These are phyloP conservation scores for Grosmannia penicillata DNA, from an alignment of 2,329 filamentous ascomycete genomes.

Conservation along the genomic window DNA sequence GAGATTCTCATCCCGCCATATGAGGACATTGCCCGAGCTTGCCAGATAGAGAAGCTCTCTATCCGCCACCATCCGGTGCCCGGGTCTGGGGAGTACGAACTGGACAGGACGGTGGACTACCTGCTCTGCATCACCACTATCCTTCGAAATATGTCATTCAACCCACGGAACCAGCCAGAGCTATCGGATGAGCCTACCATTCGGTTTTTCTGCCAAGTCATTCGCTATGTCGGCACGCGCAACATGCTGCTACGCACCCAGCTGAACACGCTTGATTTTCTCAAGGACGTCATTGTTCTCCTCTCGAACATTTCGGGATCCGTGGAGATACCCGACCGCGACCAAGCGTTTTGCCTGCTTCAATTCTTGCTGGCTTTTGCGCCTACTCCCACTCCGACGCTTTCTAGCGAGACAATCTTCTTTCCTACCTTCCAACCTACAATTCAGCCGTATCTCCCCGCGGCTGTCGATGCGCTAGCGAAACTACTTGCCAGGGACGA, in stretches of 20 bases:
- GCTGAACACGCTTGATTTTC: constrained; percentile 81
- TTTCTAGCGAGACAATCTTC: constrained; percentile 43
- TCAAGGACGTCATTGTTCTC: constrained; percentile 86
- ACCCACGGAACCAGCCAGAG: constrained; percentile 54
- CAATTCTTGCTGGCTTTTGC: constrained; percentile 87
- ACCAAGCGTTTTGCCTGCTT: constrained; percentile 74
- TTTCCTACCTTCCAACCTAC: constrained; percentile 71
- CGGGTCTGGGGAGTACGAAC: constrained; percentile 62
- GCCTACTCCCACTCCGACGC: constrained; percentile 55
- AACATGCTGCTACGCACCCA: constrained; percentile 73
- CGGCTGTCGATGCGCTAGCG: constrained; percentile 78
- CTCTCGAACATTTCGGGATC: constrained; percentile 76
- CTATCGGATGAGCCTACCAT: constrained; percentile 67
- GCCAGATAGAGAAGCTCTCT: constrained; percentile 55
- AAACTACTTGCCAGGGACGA: constrained; percentile 89
- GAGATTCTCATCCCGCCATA: constrained; percentile 72
- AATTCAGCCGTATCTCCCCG: constrained; percentile 74
- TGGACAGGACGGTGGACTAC: constrained; percentile 75
- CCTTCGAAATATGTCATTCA: constrained; percentile 82
- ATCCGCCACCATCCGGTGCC: constrained; percentile 60
- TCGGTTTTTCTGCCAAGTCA: constrained; percentile 69
- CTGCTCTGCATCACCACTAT: constrained; percentile 87
- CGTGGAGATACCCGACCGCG: constrained; percentile 68
- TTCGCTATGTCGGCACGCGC: constrained; percentile 76
- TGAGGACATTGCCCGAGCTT: constrained; percentile 74